These are phyloP conservation scores for Cutaneotrichosporon sp. DNA, from an alignment of 1,284 basidiomycete species.

Conservation along the genomic window DNA sequence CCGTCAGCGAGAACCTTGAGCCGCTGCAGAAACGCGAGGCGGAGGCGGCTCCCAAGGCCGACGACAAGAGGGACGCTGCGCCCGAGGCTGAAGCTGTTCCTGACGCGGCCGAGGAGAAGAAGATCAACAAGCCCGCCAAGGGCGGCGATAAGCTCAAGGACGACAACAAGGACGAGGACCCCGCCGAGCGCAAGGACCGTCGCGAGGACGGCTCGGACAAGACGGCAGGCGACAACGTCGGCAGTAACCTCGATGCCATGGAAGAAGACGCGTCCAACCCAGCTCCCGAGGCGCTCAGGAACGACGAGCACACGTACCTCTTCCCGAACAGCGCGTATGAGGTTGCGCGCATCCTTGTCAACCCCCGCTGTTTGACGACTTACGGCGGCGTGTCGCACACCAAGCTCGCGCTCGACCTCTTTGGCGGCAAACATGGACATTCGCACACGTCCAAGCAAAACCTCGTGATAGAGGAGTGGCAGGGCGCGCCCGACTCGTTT, in stretches of 20 bases:
- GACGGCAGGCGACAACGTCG: conserved; percentile 62
- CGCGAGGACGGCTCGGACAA: conserved; percentile 31
- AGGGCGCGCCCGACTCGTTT: conserved; percentile 88
- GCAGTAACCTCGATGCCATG: conserved; percentile 86
- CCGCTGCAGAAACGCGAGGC: conserved; percentile 31
- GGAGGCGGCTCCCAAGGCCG: background rate
- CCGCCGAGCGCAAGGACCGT: conserved; percentile 22
- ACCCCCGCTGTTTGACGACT: conserved; percentile 91
- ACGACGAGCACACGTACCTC: conserved; percentile 46
- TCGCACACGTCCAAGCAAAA: conserved; percentile 54
- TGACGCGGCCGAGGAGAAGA: conserved; percentile 19
- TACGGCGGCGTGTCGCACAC: conserved; percentile 94
- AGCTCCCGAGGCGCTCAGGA: conserved; percentile 47
- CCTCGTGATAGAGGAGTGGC: conserved; percentile 88
- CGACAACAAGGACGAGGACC: conserved; percentile 19
- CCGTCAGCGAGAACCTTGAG: conserved; percentile 30
- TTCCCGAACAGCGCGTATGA: conserved; percentile 85
- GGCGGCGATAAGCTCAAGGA: conserved; percentile 19
- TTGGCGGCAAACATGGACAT: conserved; percentile 63
- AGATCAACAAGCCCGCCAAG: conserved; percentile 17
- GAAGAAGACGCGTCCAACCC: conserved; percentile 57
- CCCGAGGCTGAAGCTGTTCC: conserved; percentile 24
- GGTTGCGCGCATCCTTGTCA: conserved; percentile 84
- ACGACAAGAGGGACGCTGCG: conserved; percentile 13
- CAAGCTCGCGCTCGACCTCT: conserved; percentile 83